phyloP scores from a whole-genome alignment of 2,329 filamentous ascomycete genomes.

The Aspergillus sp. region DNA sequence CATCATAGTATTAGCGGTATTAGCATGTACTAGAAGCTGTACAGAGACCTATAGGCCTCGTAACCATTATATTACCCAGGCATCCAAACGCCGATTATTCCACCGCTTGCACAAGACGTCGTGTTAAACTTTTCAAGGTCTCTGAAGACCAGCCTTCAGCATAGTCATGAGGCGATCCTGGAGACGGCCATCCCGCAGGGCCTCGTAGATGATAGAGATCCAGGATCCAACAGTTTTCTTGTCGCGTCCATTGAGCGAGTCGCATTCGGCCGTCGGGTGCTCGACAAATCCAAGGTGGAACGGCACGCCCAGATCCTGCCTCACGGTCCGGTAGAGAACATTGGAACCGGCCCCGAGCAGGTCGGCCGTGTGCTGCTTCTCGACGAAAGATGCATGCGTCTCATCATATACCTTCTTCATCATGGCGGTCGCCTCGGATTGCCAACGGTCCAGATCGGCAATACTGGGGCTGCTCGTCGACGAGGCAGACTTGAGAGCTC shows the following conservation, averaged over 20 bases:
- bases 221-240: slow-evolving; percentile 20
- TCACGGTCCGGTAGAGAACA: slow-evolving; percentile 24
- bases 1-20: too few species aligned
- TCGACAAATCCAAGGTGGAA: slow-evolving; percentile 20
- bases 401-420: slow-evolving; percentile 7
- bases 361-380: slow-evolving; percentile 7
- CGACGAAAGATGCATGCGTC: slow-evolving; percentile 7
- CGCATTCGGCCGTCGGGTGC: slow-evolving; percentile 9
- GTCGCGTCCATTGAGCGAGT: slow-evolving; percentile 7
- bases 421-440: slow-evolving; percentile 2
- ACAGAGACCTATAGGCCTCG: too few species aligned
- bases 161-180: slow-evolving; percentile 4
- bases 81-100: slow-evolving; percentile 1
- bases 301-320: slow-evolving; percentile 21
- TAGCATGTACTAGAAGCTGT: too few species aligned
- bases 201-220: slow-evolving; percentile 12
- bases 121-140: neutral
- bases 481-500: slow-evolving; percentile 1
- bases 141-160: slow-evolving; percentile 1
- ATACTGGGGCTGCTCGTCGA: slow-evolving; percentile 1
- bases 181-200: slow-evolving; percentile 7
- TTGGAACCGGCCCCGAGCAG: slow-evolving; percentile 15
- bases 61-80: too few species aligned
- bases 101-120: neutral
- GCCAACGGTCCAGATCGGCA: slow-evolving; percentile 7